Evolutionary conservation across 2,329 filamentous ascomycete genomes (phyloP).

Genomic region (Aspergillus hortae): DNA sequence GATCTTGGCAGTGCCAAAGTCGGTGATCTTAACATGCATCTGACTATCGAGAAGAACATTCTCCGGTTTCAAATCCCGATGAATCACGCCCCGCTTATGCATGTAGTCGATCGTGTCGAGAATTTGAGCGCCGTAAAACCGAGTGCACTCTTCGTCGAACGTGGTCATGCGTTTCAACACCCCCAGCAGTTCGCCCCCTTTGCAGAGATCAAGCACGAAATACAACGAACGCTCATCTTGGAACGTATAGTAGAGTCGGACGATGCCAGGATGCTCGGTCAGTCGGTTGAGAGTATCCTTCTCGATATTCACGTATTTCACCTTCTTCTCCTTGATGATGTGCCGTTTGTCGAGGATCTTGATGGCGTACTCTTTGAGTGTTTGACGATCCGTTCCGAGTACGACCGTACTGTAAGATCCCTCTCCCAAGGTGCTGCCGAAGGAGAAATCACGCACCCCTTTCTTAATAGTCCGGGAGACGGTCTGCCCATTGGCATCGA

Average conservation of each 20-base stretch:
- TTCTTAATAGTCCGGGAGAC: slow-evolving; percentile 87
- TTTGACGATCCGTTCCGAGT: slow-evolving; percentile 88
- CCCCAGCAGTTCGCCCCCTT: slow-evolving; percentile 84
- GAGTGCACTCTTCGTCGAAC: slow-evolving; percentile 90
- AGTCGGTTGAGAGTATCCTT: slow-evolving; percentile 95
- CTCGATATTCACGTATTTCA: slow-evolving; percentile 99
- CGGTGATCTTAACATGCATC: slow-evolving; percentile 98
- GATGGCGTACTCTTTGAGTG: slow-evolving; percentile 92
- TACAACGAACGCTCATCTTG: slow-evolving; percentile 95
- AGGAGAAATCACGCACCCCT: slow-evolving; percentile 93
- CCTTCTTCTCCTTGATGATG: slow-evolving; percentile 99
- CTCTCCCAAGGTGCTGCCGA: slow-evolving; percentile 85
- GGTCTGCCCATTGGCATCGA: slow-evolving; percentile 79
- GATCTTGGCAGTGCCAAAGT: slow-evolving; percentile 97
- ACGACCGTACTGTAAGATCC: slow-evolving; percentile 97
- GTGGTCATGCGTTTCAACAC: slow-evolving; percentile 92
- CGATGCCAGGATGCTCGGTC: slow-evolving; percentile 93
- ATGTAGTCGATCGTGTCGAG: slow-evolving; percentile 96
- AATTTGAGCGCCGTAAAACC: slow-evolving; percentile 94
- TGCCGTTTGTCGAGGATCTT: slow-evolving; percentile 98
- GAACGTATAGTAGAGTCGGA: slow-evolving; percentile 96
- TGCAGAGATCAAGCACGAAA: slow-evolving; percentile 92
- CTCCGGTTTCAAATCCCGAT: slow-evolving; percentile 93
- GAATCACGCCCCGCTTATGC: slow-evolving; percentile 93
- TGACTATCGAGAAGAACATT: slow-evolving; percentile 93